Evolutionary conservation across 495 filamentous ascomycete species (phyloP).

Genomic region (Hapsidospora chrysogenum): DNA sequence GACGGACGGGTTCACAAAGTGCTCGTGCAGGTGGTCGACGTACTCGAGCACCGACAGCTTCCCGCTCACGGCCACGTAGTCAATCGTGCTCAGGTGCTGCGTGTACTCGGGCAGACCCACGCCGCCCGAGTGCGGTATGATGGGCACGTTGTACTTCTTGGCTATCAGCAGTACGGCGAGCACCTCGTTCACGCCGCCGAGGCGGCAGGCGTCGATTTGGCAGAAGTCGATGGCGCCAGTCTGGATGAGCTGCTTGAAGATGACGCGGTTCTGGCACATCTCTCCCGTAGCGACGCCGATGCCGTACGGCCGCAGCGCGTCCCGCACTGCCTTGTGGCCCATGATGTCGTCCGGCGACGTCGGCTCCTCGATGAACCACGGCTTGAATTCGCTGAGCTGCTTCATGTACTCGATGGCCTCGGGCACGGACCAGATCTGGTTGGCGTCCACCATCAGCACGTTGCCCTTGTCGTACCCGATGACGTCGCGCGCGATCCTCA

Average conservation of each 20-base stretch:
- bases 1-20: slow-evolving; percentile 66
- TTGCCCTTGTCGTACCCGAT: slow-evolving; percentile 80
- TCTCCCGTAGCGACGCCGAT: slow-evolving; percentile 87
- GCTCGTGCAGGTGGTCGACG: slow-evolving; percentile 87
- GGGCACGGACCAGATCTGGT: slow-evolving; percentile 87
- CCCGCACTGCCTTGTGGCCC: slow-evolving; percentile 69
- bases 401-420: slow-evolving; percentile 84
- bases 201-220: slow-evolving; percentile 81
- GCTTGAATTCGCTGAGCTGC: slow-evolving; percentile 65
- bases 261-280: slow-evolving; percentile 91
- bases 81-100: slow-evolving; percentile 83
- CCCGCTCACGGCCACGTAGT: slow-evolving; percentile 78
- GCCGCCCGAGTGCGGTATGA: slow-evolving; percentile 80
- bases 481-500: slow-evolving; percentile 61
- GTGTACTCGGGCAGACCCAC: slow-evolving; percentile 91
- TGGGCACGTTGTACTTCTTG: slow-evolving; percentile 66
- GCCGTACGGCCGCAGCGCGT: slow-evolving; percentile 55
- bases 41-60: slow-evolving; percentile 75
- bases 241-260: slow-evolving; percentile 84
- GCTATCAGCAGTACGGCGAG: slow-evolving; percentile 83
- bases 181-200: slow-evolving; percentile 88
- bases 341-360: slow-evolving; percentile 85
- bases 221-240: slow-evolving; percentile 70
- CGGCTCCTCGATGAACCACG: slow-evolving; percentile 98
- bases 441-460: slow-evolving; percentile 88